Percentiles rank a stretch among this genome's conserved stretches.
Conservation (phyloP, 2,329 filamentous ascomycete species). For the Botrytis elliptica region DNA sequence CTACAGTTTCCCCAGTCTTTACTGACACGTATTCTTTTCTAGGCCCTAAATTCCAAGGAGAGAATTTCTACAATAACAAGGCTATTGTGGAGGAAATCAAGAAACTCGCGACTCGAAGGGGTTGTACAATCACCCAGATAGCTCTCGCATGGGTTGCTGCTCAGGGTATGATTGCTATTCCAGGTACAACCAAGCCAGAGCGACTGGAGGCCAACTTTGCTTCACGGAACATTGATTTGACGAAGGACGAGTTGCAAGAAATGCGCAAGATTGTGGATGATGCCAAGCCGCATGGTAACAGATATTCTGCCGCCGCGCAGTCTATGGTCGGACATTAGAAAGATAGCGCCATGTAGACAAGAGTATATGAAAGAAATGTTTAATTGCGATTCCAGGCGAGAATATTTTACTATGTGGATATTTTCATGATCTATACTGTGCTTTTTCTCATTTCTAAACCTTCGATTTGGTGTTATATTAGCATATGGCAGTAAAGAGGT, state of each 20-base stretch:
- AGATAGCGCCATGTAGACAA: neutral
- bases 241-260: neutral
- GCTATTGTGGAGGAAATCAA: neutral
- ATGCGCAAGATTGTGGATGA: neutral
- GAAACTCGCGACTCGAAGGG: neutral
- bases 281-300: neutral
- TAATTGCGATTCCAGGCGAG: neutral
- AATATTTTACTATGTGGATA: neutral
- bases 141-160: neutral
- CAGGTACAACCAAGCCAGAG: neutral
- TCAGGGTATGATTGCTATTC: neutral
- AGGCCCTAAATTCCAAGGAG: neutral
- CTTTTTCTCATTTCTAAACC: neutral
- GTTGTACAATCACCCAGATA: neutral
- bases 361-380: neutral
- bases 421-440: neutral
- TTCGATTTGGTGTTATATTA: neutral
- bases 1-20: fast-evolving
- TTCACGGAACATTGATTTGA: neutral
- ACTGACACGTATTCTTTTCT: neutral
- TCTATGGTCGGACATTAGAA: neutral
- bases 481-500: neutral
- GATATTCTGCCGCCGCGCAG: neutral
- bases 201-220: neutral
- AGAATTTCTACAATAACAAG: neutral